Evolutionary conservation across 1,139 yeast species (phyloP).

Genomic region (Candida gigantensis): DNA sequence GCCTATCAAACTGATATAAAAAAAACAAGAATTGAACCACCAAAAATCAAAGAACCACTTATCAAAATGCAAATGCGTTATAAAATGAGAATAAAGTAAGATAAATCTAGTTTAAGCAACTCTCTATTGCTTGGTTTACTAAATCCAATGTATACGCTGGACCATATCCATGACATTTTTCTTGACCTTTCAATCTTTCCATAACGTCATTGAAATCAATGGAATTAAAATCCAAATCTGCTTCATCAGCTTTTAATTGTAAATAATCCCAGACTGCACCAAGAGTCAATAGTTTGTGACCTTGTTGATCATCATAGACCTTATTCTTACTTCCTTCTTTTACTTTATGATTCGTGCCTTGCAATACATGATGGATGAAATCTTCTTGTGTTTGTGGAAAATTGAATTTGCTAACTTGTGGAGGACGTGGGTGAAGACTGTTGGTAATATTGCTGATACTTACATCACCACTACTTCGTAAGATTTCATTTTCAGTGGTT

Average conservation of each 20-base stretch:
- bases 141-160: slow-evolving; percentile 66
- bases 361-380: slow-evolving; percentile 32
- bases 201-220: slow-evolving; percentile 62
- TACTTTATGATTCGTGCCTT: slow-evolving; percentile 23
- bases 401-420: slow-evolving; percentile 22
- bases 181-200: slow-evolving; percentile 61
- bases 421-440: neutral
- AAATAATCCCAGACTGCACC: slow-evolving; percentile 86
- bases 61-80: neutral
- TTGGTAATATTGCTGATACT: neutral
- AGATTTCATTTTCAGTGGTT: slow-evolving; percentile 59
- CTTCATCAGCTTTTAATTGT: slow-evolving; percentile 45
- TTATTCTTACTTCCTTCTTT: slow-evolving; percentile 25
- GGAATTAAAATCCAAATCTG: slow-evolving; percentile 44
- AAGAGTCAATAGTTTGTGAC: slow-evolving; percentile 58
- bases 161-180: slow-evolving; percentile 79
- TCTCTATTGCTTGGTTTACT: slow-evolving; percentile 35
- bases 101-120: slow-evolving; percentile 6
- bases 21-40: slow-evolving; percentile 1
- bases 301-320: slow-evolving; percentile 38
- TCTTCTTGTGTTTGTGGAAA: slow-evolving; percentile 41
- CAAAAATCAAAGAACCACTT: neutral
- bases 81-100: neutral
- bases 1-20: too few species aligned
- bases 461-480: slow-evolving; percentile 16